Evolutionary conservation across 805 yeast genomes (phyloP), one percentile per base, ranked within the genome.

Genomic region (Yarrowia hollandica): DNA sequence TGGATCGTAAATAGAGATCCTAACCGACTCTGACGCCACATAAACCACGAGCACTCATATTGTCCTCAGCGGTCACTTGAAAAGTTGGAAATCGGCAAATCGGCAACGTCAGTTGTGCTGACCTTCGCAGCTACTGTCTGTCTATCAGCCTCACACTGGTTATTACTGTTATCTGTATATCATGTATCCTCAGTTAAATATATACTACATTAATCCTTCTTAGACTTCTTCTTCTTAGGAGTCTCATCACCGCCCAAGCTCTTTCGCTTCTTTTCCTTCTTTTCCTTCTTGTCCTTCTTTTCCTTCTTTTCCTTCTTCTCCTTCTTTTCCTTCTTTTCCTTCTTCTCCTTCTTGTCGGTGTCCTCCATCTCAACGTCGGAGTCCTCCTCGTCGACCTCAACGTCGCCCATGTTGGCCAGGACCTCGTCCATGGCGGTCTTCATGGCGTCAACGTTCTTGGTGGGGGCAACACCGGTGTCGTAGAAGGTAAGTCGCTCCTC

Each of bases 401-500:
- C 62, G 31, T 63, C 70, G 59, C 66, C 71, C 41, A 69, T 66
- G 63, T 68, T 66, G 48, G 68, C 71, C 42, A 79, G 82, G 55
- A 77, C 74, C 69, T 86, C 80, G 59, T 85, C 83, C 75, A 94
- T 80, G 60, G 98, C 99, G 75, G 87, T 88, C 72, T 86, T 82
- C 77, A 94, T 88, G 65, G 98, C 98, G 67, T 90, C 96, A 39
- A 92, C 77, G 72, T 94, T 94, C 82, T 92, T 94, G 84, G 91
- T 87, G 70, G 98, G 97, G 59, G 98, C 85, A 68, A 88, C 87
- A 72, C 99, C 99, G 60, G 96, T 88, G 74, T 89, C 96, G 80
- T 90, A 94, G 73, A 94, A 94, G 75, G 84, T 87, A 70, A 94
- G 82, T 78, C 99, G 88, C 76, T 94, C 97, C 79, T 94, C 99